Conservation (phyloP, 169 alveolate genomes). For the Eimeria acervulina region DNA sequence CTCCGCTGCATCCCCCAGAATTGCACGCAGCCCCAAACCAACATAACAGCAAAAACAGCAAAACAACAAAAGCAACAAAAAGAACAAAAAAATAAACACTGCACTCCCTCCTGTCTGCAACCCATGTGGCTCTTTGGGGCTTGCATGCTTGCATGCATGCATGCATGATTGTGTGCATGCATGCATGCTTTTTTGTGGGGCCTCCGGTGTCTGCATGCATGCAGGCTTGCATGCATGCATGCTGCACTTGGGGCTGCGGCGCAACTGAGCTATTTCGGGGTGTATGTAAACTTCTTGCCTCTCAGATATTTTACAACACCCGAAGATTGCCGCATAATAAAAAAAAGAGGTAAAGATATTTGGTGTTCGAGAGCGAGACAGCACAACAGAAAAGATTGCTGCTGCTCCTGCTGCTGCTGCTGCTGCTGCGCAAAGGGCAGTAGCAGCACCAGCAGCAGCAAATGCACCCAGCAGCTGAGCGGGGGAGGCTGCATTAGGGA, state of each 20-base stretch:
- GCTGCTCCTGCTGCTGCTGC: conserved; percentile 35
- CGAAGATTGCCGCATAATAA: not conserved
- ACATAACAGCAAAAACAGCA: too few species aligned
- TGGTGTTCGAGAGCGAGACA: not conserved
- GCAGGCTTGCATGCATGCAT: conserved; percentile 2
- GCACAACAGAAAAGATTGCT: not conserved
- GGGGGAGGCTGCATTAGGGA: not conserved
- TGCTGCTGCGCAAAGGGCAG: not conserved
- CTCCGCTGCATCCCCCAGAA: too few species aligned
- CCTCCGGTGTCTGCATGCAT: not conserved
- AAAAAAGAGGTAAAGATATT: not conserved
- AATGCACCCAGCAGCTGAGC: not conserved
- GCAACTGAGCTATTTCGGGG: not conserved
- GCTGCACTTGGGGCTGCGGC: not conserved
- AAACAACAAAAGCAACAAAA: too few species aligned
- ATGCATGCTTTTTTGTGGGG: not conserved
- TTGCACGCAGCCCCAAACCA: not conserved
- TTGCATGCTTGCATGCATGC: not conserved
- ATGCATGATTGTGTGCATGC: conserved; percentile 4
- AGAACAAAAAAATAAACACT: too few species aligned
- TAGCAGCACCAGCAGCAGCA: not conserved
- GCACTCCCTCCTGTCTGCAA: not conserved
- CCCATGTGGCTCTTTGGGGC: not conserved
- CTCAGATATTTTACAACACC: not conserved
- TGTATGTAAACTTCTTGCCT: not conserved